Conservation (phyloP, 371 early-diverging fungal genomes). For the Zopfochytrium polystomum region DNA sequence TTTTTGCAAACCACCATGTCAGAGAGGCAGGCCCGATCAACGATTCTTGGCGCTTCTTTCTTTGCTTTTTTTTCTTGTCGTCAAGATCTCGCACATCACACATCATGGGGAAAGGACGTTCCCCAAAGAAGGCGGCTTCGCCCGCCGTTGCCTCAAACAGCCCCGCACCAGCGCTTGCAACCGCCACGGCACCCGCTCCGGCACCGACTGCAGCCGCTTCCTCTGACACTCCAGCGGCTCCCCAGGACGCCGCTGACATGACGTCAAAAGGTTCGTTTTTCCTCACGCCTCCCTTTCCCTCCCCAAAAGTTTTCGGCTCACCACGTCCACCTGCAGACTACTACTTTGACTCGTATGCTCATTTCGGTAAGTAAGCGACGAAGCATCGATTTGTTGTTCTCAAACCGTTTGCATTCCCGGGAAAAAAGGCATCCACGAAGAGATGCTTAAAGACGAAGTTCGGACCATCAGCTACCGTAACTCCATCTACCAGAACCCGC, state of each 20-base stretch:
- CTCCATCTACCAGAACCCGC: slow-evolving; percentile 77
- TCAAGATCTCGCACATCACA: background rate
- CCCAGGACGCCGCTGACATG: background rate
- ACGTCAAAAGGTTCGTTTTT: slow-evolving; percentile 1
- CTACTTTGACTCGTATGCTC: slow-evolving; percentile 83
- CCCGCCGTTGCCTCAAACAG: background rate
- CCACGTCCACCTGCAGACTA: no score
- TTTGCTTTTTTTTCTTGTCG: slow-evolving; percentile 13
- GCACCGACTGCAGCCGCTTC: background rate
- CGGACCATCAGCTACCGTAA: slow-evolving; percentile 79
- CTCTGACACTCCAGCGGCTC: background rate
- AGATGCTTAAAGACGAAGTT: slow-evolving; percentile 73
- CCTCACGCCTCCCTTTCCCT: background rate
- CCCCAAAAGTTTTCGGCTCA: no score
- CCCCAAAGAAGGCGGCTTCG: slow-evolving; percentile 8
- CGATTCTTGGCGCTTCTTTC: no score
- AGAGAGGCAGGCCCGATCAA: no score
- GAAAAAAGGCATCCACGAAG: slow-evolving; percentile 52
- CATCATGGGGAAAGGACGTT: background rate
- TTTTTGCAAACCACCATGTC: no score
- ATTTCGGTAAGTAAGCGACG: slow-evolving; percentile 52
- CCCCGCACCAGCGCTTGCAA: background rate
- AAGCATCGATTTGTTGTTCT: slow-evolving; percentile 49
- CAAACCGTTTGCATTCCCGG: background rate
- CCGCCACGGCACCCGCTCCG: background rate